Percentiles rank a stretch among this genome's conserved stretches.
phyloP scores from a whole-genome alignment of 495 filamentous ascomycete genomes.

The Aspergillus sclerotioniger region DNA sequence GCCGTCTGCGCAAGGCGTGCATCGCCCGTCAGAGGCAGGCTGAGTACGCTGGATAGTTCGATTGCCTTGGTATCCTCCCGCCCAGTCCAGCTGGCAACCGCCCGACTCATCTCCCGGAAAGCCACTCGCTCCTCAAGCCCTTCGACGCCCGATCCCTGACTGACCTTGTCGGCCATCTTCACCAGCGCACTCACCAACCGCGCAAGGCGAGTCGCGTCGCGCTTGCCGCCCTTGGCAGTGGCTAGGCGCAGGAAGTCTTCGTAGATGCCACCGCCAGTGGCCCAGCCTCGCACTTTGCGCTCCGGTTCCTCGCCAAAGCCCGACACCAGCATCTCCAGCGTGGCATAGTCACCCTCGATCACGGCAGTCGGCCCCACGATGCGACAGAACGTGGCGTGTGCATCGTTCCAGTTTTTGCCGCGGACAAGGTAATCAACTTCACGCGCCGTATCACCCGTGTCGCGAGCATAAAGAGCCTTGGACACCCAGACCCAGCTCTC shows the following conservation, averaged over 20 bases:
- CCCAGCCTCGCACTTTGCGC: constrained; percentile 59
- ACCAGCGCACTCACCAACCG: constrained; percentile 63
- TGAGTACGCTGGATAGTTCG: constrained; percentile 51
- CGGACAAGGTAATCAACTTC: constrained; percentile 75
- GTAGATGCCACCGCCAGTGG: constrained; percentile 76
- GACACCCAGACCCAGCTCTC: constrained; percentile 80
- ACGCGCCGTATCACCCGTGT: constrained; percentile 58
- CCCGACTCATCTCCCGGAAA: constrained; percentile 61
- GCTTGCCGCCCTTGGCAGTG: constrained; percentile 34
- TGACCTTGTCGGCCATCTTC: constrained; percentile 56
- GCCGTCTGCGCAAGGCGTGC: constrained; percentile 63
- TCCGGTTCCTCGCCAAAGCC: constrained; percentile 60
- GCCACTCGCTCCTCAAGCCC: constrained; percentile 80
- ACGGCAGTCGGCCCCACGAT: constrained; percentile 76
- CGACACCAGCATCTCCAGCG: constrained; percentile 59
- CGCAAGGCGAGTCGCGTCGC: constrained; percentile 46
- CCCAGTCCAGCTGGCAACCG: constrained; percentile 58
- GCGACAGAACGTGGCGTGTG: constrained; percentile 75
- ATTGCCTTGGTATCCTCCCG: constrained; percentile 60
- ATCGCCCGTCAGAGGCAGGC: constrained; percentile 71
- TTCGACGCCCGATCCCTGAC: constrained; percentile 52
- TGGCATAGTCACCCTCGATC: constrained; percentile 71
- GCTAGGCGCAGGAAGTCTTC: constrained; percentile 70
- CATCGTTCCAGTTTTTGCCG: constrained; percentile 72
- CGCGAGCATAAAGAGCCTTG: constrained; percentile 77